Evolutionary conservation across 306 rosid species (phyloP), one percentile per base, ranked within the genome.

Genomic region (Ziziphus jujuba): DNA sequence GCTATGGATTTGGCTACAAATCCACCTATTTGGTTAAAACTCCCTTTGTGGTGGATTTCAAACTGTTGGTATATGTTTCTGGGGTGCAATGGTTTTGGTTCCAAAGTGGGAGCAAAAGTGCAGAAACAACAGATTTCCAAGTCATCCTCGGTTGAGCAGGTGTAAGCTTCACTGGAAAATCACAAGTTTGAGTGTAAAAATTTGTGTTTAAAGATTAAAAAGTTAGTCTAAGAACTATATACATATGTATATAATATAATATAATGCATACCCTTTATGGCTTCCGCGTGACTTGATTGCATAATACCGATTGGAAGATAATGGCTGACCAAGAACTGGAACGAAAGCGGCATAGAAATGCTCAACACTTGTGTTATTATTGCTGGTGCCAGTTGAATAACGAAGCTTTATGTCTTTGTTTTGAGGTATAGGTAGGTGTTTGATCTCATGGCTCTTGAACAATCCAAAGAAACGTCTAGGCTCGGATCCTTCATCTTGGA

Each of bases 251-350:
- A n/a, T 28, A 1, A 28, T 28, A 28, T 28, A 28, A 28, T 28
- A 28, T 28, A 28, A 28, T 28, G 13, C 65, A 14, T 83, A 87
- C 97, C 98, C 98, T 84, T 85, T 87, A 23, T 80, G 63, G 54
- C 75, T 78, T 38, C 83, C 93, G 7, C 33, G 61, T 3, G 80
- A 84, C 2, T 75, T 65, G 2, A 92, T 63, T 1, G 83, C 84
- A 69, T 92, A 89, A 81, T 89, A 92, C 17, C 48, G 78, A 25
- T 87, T 82, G 59, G 95, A 84, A 63, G 85, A 74, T 74, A 84
- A 16, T 1, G 98, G 98, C 45, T 79, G 87, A 65, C 76, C 71
- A n/a, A 85, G 84, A 53, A 75, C 98, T 1, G 98, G 98, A 65
- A 92, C 79, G 79, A 90, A 85, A 63, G 75, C 48, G 21, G 84